These are phyloP conservation scores for Cytospora mali DNA, from an alignment of 2,329 filamentous ascomycete genomes.

Conservation along the genomic window DNA sequence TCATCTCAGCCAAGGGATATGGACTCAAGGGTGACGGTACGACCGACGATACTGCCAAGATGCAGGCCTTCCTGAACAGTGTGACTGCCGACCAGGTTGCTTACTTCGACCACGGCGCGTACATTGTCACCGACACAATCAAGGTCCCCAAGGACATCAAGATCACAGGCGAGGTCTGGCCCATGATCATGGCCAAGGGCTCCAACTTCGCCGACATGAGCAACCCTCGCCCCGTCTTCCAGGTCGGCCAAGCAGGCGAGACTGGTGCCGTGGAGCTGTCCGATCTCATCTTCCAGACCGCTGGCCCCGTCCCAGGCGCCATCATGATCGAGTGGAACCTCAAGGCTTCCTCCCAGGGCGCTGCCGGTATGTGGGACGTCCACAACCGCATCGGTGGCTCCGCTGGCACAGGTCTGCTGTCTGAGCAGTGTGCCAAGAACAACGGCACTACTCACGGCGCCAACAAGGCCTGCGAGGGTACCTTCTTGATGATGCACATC, in stretches of 20 bases:
- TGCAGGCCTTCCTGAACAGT: slow-evolving; percentile 76
- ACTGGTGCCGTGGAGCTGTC: slow-evolving; percentile 82
- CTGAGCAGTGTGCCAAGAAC: slow-evolving; percentile 77
- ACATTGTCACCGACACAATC: slow-evolving; percentile 70
- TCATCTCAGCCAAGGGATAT: slow-evolving; percentile 79
- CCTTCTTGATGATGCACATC: slow-evolving; percentile 71
- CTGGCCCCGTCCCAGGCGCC: slow-evolving; percentile 81
- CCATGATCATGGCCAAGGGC: slow-evolving; percentile 83
- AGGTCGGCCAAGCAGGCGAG: slow-evolving; percentile 78
- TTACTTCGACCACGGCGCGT: slow-evolving; percentile 76
- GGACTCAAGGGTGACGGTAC: slow-evolving; percentile 87
- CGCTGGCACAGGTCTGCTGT: slow-evolving; percentile 81
- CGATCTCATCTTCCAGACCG: slow-evolving; percentile 83
- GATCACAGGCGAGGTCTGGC: slow-evolving; percentile 91
- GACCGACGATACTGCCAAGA: slow-evolving; percentile 83
- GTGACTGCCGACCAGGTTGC: slow-evolving; percentile 66
- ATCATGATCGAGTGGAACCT: slow-evolving; percentile 94
- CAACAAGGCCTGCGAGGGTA: slow-evolving; percentile 70
- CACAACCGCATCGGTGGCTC: slow-evolving; percentile 91
- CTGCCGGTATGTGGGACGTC: slow-evolving; percentile 89
- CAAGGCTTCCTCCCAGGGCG: slow-evolving; percentile 65
- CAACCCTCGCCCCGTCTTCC: slow-evolving; percentile 82
- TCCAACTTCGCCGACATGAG: slow-evolving; percentile 70
- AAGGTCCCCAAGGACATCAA: slow-evolving; percentile 77
- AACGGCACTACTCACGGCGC: slow-evolving; percentile 63